Conservation (phyloP, 257 asterid species). For the Ballota nigra region DNA sequence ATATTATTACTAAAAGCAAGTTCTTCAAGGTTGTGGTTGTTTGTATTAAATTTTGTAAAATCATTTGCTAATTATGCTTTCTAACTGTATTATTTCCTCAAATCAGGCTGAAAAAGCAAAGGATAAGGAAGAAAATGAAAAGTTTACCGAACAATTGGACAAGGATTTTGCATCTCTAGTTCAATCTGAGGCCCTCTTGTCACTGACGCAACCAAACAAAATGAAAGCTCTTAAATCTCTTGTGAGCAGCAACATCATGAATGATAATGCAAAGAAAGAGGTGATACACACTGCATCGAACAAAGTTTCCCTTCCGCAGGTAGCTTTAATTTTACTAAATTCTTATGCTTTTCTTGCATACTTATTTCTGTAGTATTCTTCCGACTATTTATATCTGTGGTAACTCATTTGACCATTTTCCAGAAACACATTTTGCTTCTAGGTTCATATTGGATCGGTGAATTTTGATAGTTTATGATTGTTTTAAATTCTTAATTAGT, state of each 20-base stretch:
- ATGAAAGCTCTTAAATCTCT: constrained; percentile 69
- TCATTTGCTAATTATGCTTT: constrained; percentile 8
- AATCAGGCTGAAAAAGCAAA: constrained; percentile 91
- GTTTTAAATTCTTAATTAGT: constrained; percentile 16
- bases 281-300: constrained; percentile 31
- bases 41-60: constrained; percentile 8
- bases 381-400: not conserved
- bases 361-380: not conserved
- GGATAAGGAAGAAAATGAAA: constrained; percentile 86
- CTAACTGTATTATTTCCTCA: constrained; percentile 14
- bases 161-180: constrained; percentile 65
- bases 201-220: constrained; percentile 77
- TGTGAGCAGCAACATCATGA: constrained; percentile 46
- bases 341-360: not conserved
- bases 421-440: not conserved
- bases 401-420: not conserved
- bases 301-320: constrained; percentile 45
- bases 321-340: constrained; percentile 10
- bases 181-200: constrained; percentile 70
- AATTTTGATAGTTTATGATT: constrained; percentile 10
- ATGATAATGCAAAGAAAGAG: constrained; percentile 41
- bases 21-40: constrained; percentile 69
- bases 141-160: constrained; percentile 72
- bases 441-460: constrained; percentile 7
- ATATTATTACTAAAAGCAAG: constrained; percentile 85